Evolutionary conservation across 2,329 filamentous ascomycete species (phyloP), one percentile per base, ranked within the genome.

Genomic region (Pseudogymnoascus sp.): DNA sequence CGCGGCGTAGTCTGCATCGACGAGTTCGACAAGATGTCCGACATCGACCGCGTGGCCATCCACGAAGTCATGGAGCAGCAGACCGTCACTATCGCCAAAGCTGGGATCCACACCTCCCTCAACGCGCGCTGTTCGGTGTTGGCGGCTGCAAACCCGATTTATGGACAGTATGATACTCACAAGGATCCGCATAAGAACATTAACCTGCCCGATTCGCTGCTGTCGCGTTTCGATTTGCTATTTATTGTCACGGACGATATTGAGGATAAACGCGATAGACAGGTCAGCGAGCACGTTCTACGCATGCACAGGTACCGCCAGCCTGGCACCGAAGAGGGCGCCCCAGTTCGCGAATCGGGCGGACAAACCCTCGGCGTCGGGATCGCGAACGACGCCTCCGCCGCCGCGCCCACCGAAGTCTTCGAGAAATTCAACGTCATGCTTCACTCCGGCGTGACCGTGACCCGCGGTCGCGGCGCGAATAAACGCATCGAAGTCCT

Each of bases 11-110:
- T 99, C 36, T 99, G 95, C 79, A 99, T 99, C 69, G 95, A 99
- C 74, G 95, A 99, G 73, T 99, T 99, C 70, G 95, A 99, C 80
- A 99, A 99, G 77, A 99, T 99, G 95, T 97, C 92, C 64, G 95
- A 99, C 73, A 88, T 97, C 64, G 95, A 99, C 76, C 87, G 95
- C 74, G 95, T 99, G 3, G 95, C 95, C 57, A 99, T 99, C 70
- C 95, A 99, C 84, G 95, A 99, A 90, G 95, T 99, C 68, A 99
- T 99, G 95, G 95, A 99, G 78, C 95, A 99, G 78, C 95, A 99
- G 77, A 99, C 95, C 0, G 95, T 99, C 66, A 99, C 95, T 12
- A 99, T 99, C 72, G 95, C 95, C 62, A 99, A 99, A 78, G 95
- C 95, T 1, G 95, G 95, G 68, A 99, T 99, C 65, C 95, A 99